Evolutionary conservation across 2,329 filamentous ascomycete species (phyloP).

Genomic region (Alternaria postmessia): DNA sequence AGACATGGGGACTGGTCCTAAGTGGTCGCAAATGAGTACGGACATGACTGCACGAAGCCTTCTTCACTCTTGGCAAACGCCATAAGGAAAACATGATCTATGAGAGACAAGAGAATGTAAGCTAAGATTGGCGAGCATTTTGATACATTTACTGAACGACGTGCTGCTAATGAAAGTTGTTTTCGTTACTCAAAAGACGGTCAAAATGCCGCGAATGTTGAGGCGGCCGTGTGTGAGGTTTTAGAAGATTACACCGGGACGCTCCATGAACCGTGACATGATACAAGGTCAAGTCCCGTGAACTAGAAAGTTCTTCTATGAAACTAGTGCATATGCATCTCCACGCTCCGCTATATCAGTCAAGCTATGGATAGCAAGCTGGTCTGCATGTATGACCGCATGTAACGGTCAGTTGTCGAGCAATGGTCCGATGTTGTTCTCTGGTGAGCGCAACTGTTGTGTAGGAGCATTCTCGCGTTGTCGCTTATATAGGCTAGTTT

Average conservation of each 20-base stretch:
- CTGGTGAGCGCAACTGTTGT: background rate
- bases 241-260: background rate
- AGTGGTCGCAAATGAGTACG: background rate
- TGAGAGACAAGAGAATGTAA: background rate
- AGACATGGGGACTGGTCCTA: background rate
- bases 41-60: background rate
- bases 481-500: background rate
- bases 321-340: background rate
- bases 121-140: background rate
- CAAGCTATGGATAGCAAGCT: background rate
- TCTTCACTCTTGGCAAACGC: background rate
- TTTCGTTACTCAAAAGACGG: background rate
- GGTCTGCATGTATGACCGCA: background rate
- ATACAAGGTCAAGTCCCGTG: background rate
- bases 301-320: background rate
- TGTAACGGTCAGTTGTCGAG: background rate
- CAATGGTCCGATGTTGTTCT: background rate
- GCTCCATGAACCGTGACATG: background rate
- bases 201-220: background rate
- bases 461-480: background rate
- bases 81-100: background rate
- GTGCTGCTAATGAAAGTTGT: background rate
- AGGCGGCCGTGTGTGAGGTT: background rate
- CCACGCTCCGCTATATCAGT: background rate
- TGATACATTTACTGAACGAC: background rate